A percentile compares a stretch with the other conserved stretches of the same genome.
Conservation (phyloP, 768 basidiomycete genomes). For the Termitomyces sp. region DNA sequence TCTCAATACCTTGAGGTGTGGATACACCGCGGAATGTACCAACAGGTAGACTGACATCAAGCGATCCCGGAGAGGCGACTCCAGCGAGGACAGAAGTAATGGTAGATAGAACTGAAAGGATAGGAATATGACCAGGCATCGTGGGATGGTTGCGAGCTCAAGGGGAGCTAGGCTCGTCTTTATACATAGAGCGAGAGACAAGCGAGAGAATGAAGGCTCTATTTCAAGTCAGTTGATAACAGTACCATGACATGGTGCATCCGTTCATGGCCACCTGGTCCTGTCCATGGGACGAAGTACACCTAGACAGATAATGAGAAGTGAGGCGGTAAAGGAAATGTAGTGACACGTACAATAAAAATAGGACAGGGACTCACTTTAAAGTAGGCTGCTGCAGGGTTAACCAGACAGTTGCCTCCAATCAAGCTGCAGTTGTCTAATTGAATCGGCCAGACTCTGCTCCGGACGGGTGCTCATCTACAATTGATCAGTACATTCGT, state of each 20-base stretch:
- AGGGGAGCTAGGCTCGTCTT: too few species aligned
- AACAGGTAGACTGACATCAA: constrained; percentile 34
- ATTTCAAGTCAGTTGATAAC: not conserved
- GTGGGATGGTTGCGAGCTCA: not conserved
- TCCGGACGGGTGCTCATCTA: too few species aligned
- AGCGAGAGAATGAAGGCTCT: not conserved
- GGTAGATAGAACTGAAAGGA: not conserved
- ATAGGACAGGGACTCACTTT: not conserved
- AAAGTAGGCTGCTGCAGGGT: not conserved
- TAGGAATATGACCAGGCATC: not conserved
- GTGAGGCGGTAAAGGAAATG: too few species aligned
- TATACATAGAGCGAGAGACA: too few species aligned
- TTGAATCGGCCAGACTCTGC: too few species aligned
- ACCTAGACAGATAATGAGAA: not conserved
- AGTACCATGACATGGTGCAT: not conserved
- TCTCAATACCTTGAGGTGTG: constrained; percentile 25
- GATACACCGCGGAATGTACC: constrained; percentile 44
- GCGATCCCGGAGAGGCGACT: constrained; percentile 10
- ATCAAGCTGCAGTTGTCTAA: too few species aligned
- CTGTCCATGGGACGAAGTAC: too few species aligned
- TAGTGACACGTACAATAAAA: too few species aligned
- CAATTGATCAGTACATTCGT: too few species aligned
- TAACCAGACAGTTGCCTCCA: too few species aligned
- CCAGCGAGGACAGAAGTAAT: not conserved
- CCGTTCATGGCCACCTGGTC: too few species aligned